phyloP scores from a whole-genome alignment of 345 rosid species.

The Mangifera indica region DNA sequence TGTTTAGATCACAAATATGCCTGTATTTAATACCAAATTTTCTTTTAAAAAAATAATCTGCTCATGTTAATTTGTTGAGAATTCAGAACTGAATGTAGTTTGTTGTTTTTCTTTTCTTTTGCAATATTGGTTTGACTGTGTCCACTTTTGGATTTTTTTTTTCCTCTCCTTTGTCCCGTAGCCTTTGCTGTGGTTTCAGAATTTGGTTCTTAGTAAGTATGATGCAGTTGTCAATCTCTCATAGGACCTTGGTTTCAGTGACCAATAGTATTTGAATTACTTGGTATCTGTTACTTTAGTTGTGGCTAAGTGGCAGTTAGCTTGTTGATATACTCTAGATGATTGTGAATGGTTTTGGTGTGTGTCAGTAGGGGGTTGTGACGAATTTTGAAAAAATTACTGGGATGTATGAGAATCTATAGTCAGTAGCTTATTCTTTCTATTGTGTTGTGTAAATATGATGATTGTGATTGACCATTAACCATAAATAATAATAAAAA shows the following conservation, averaged over 20 bases:
- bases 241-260: not conserved
- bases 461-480: no score
- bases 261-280: not conserved
- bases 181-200: not conserved
- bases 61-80: no score
- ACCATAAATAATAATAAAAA: not conserved
- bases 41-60: no score
- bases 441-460: not conserved
- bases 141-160: not conserved
- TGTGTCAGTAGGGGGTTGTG: not conserved
- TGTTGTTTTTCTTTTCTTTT: not conserved
- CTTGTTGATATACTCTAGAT: not conserved
- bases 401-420: not conserved
- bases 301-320: not conserved
- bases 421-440: not conserved
- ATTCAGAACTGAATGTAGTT: not conserved
- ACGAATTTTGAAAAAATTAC: not conserved
- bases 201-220: not conserved
- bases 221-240: not conserved
- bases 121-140: not conserved
- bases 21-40: no score
- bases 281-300: not conserved
- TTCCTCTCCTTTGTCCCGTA: not conserved
- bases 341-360: not conserved
- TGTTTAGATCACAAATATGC: no score